Evolutionary conservation across 2,329 filamentous ascomycete species (phyloP), one percentile per base, ranked within the genome.

Genomic region (Pseudogymnoascus sp.): DNA sequence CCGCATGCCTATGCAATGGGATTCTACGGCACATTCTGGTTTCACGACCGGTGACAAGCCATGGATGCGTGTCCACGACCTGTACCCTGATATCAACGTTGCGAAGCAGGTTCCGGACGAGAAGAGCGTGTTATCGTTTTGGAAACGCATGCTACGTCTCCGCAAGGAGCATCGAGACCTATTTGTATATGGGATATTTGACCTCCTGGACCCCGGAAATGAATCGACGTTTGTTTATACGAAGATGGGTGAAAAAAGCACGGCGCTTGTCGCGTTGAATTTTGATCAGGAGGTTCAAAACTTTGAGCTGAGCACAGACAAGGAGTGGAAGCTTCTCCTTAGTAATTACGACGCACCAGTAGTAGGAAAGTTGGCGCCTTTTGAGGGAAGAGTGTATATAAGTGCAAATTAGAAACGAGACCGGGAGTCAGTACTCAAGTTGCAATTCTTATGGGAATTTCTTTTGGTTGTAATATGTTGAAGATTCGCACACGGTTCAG

Each of bases 1-100:
- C 7, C 78, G 87, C n/a, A 80, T 84, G 3, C 87, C 87, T 0
- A 83, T 90, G 75, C 84, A 87, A 65, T 90, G 87, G 87, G 78
- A 78, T 61, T 76, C 71, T 0, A 74, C 74, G 0, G 70, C 75
- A 0, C 78, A 85, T 64, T 84, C 82, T 0, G 87, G 87, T 1
- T 89, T 89, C 74, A 85, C 84, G 5, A 72, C 74, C 61, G 75
- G 73, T 0, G 77, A 75, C 0, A 74, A 75, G 59, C 82, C 84
- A 0, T 86, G 84, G 84, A 86, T 86, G 82, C 76, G 80, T 2
- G 76, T 82, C 9, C 78, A 84, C 63, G 81, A 83, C 24, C 77
- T 81, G 59, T 82, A 81, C 63, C 73, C 69, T 41, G 71, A 71
- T 0, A 74, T 85, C 69, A 88, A 89, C 63, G 85, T 83, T 1